phyloP scores from a whole-genome alignment of 768 basidiomycete genomes.

The Tricholoma terreum region DNA sequence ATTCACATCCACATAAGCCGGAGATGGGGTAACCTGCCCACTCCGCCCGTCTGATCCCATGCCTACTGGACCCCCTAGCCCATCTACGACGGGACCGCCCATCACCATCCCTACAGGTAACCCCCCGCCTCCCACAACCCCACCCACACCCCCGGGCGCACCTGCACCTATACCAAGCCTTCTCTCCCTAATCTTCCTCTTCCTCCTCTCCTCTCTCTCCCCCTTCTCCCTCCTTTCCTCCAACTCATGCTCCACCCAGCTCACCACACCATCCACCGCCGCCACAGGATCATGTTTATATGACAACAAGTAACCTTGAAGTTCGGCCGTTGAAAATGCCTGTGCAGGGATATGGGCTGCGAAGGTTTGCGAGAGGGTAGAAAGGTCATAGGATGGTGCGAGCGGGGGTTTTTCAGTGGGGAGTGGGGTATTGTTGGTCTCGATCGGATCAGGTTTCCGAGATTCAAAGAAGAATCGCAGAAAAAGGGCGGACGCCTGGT shows the following conservation, averaged over 20 bases:
- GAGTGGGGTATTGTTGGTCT: background rate
- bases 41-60: slow-evolving; percentile 1
- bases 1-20: slow-evolving; percentile 13
- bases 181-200: slow-evolving; percentile 23
- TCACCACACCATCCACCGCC: slow-evolving; percentile 30
- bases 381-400: background rate
- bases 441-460: background rate
- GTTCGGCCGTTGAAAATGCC: slow-evolving; percentile 56
- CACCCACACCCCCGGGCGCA: slow-evolving; percentile 16
- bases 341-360: slow-evolving; percentile 39
- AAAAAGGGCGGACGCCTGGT: slow-evolving; percentile 49
- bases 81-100: background rate
- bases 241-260: slow-evolving; percentile 43
- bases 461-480: slow-evolving; percentile 40
- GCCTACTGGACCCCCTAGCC: slow-evolving; percentile 3
- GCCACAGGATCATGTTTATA: slow-evolving; percentile 38
- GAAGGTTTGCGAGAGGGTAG: slow-evolving; percentile 31
- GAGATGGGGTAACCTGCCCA: slow-evolving; percentile 10
- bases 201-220: slow-evolving; percentile 31
- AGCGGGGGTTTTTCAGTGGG: slow-evolving; percentile 14
- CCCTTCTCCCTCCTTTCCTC: slow-evolving; percentile 31
- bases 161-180: slow-evolving; percentile 24
- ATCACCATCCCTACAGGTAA: background rate
- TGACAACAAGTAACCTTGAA: slow-evolving; percentile 56
- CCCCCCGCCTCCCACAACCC: background rate